Base-by-base conservation (phyloP, 164 flowering plant species). In the Platanus orientalis region DNA sequence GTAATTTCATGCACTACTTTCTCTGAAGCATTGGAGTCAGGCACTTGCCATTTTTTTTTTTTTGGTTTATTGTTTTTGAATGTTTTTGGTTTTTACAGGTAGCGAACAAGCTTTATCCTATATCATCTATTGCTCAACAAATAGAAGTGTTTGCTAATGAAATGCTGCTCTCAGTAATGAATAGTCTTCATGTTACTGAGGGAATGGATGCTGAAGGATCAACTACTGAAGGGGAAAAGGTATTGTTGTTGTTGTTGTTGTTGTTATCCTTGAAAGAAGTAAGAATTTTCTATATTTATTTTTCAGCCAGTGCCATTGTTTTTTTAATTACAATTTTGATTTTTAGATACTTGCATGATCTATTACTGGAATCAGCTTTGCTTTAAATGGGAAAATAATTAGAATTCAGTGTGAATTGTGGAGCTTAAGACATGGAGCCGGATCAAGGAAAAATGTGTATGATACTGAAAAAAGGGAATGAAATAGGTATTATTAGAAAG, bases 131-230 rank as follows among this genome's bases (percentile, higher is more conserved):
- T 67, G 66, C 92, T 54, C 80, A 77, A 70, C 80, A 79, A 73
- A 92, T 94, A 58, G 99, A 91, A 78, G 83, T 86, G n/a, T 95
- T 86, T 84, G 93, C 97, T 20, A 79, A 73, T 69, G 86, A 92
- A 71, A 81, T 63, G 79, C 73, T 95, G 70, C 75, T 80, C 24
- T 84, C 88, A 51, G 82, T 79, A 30, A 68, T 71, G 42, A 78
- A 71, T 57, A 58, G 26, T 64, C 73, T 36, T 63, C 52, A 62
- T 57, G 71, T 25, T 39, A 49, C 65, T 25, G 87, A 80, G 34
- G 58, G 44, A 62, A 58, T 50, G 49, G 84, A 75, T 69, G 65
- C 71, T 68, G 84, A 78, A 61, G 81, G 63, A 56, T 57, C 76
- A 47, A 69, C 58, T 13, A 20, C 59, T 57, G 83, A 71, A 57